phyloP scores from a whole-genome alignment of 192 early-diverging fungal species.

The Rhizoclosmatium globosum region DNA sequence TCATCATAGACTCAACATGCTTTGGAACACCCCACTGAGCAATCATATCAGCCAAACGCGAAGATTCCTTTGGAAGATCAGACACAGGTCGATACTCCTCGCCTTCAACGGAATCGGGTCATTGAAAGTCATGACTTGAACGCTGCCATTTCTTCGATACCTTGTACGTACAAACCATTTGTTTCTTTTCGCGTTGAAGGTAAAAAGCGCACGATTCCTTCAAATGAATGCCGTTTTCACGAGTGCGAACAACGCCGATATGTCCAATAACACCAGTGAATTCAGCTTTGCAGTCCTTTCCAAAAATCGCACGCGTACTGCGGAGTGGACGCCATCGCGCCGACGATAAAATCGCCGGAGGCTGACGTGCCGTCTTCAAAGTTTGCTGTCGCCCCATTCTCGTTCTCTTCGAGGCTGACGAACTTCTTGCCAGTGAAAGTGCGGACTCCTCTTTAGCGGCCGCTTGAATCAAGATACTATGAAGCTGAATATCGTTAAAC shows the following conservation, averaged over 20 bases:
- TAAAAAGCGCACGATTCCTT: neutral
- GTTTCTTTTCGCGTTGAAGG: neutral
- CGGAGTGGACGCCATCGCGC: slow-evolving; percentile 31
- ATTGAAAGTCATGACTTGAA: neutral
- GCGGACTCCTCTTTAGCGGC: neutral
- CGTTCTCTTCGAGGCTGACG: neutral
- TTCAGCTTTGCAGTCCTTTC: slow-evolving; percentile 19
- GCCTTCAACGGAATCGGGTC: neutral
- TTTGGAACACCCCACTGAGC: slow-evolving; percentile 1
- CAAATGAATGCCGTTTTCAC: neutral
- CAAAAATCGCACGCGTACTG: slow-evolving; percentile 37
- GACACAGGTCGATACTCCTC: neutral
- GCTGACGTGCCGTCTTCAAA: slow-evolving; percentile 18
- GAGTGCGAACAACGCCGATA: slow-evolving; percentile 12
- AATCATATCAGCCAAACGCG: slow-evolving; percentile 13
- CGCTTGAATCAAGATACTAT: neutral
- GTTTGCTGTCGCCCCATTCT: neutral
- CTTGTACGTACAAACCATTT: neutral
- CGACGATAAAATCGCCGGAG: slow-evolving; percentile 22
- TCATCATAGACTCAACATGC: neutral
- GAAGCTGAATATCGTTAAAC: neutral
- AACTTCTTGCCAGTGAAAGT: slow-evolving; percentile 17
- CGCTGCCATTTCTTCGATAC: slow-evolving; percentile 4
- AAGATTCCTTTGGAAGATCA: slow-evolving; percentile 6
- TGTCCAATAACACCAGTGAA: slow-evolving; percentile 24